These are phyloP conservation scores for Russula ochroleuca DNA, from an alignment of 768 basidiomycete species.

Conservation along the genomic window DNA sequence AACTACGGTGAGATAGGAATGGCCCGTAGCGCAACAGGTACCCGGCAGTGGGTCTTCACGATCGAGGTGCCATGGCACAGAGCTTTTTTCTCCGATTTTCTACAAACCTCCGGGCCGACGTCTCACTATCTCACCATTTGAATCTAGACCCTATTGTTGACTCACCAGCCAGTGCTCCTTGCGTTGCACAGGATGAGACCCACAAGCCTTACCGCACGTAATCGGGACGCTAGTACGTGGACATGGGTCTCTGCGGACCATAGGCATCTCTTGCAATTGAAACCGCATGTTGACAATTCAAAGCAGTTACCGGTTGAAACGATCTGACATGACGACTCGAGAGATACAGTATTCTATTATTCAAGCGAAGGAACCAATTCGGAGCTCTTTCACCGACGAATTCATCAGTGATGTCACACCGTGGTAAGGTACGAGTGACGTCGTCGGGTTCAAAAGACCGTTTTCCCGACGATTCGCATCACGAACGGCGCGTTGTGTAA, in stretches of 20 bases:
- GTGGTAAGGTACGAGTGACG: conserved; percentile 1
- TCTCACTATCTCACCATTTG: neutral
- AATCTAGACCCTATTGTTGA: neutral
- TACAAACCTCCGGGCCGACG: neutral
- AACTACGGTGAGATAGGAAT: neutral
- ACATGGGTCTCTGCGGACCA: neutral
- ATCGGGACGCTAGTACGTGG: neutral
- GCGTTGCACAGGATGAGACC: neutral
- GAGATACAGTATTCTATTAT: neutral
- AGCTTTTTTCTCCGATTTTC: neutral
- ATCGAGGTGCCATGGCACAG: neutral
- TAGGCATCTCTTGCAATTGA: neutral
- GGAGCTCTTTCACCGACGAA: neutral
- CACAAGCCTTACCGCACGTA: neutral
- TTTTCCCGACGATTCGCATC: neutral
- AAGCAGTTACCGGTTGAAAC: neutral
- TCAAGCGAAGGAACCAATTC: neutral
- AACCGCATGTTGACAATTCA: neutral
- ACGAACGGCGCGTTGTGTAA: neutral
- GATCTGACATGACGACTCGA: neutral
- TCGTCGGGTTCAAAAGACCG: neutral
- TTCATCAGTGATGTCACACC: neutral
- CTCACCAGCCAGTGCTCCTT: neutral
- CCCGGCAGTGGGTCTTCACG: neutral
- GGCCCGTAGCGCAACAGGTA: neutral